A percentile compares a stretch with the other conserved stretches of the same genome.
Conservation (phyloP, 192 early-diverging fungal species). For the Funneliformis geosporum region DNA sequence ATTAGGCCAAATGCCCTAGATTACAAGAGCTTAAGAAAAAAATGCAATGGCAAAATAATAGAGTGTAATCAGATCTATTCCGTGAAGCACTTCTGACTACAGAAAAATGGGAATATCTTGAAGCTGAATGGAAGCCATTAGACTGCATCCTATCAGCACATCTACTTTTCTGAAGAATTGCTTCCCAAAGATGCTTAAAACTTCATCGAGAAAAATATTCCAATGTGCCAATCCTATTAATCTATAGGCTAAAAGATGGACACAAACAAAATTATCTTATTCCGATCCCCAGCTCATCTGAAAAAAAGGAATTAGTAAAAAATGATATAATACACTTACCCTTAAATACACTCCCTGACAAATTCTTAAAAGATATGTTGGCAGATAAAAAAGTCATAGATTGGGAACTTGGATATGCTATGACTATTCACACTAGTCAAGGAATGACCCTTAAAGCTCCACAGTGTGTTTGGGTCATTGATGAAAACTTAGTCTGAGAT, state of each 20-base stretch:
- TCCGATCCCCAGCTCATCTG: constrained; percentile 9
- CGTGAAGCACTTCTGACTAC: too few species aligned
- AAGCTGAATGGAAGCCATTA: too few species aligned
- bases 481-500: constrained; percentile 19
- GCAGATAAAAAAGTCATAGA: constrained; percentile 18
- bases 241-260: constrained; percentile 30
- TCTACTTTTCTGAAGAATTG: too few species aligned
- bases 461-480: constrained; percentile 30
- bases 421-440: constrained; percentile 26
- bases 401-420: constrained; percentile 25
- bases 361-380: constrained; percentile 28
- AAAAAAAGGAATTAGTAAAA: constrained; percentile 29
- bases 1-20: too few species aligned
- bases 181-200: too few species aligned
- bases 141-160: too few species aligned
- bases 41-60: too few species aligned
- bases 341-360: constrained; percentile 21
- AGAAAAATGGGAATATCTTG: too few species aligned
- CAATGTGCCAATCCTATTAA: constrained; percentile 16
- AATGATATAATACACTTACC: constrained; percentile 30
- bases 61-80: too few species aligned
- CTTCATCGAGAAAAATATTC: too few species aligned
- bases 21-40: too few species aligned
- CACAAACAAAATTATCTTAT: constrained; percentile 30
- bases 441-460: constrained; percentile 27